Percentiles rank a stretch among this genome's conserved stretches.
phyloP scores from a whole-genome alignment of 2,329 filamentous ascomycete species.

The Plectosphaerella plurivora region DNA sequence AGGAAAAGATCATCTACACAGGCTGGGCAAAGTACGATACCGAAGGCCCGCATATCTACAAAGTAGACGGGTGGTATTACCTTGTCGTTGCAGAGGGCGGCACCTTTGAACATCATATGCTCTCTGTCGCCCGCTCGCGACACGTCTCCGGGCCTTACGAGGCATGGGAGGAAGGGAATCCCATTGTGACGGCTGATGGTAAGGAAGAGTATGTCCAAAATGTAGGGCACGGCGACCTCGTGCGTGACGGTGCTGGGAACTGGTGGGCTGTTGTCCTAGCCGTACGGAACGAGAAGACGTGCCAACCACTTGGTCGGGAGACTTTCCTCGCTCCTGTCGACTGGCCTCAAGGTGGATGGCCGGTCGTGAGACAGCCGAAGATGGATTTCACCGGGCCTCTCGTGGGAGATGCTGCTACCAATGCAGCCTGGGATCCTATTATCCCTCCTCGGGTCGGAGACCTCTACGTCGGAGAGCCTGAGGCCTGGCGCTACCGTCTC shows the following conservation, averaged over 20 bases:
- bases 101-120: slow-evolving; percentile 24
- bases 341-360: slow-evolving; percentile 18
- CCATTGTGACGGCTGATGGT: slow-evolving; percentile 22
- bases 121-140: slow-evolving; percentile 17
- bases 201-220: slow-evolving; percentile 21
- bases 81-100: slow-evolving; percentile 44
- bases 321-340: slow-evolving; percentile 21
- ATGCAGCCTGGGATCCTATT: background rate
- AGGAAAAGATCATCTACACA: slow-evolving; percentile 9
- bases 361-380: slow-evolving; percentile 14
- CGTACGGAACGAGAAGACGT: slow-evolving; percentile 8
- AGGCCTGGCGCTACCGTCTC: slow-evolving; percentile 6
- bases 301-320: slow-evolving; percentile 23
- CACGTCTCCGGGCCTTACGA: slow-evolving; percentile 24
- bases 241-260: slow-evolving; percentile 13
- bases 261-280: slow-evolving; percentile 16
- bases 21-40: slow-evolving; percentile 20
- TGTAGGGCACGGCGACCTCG: slow-evolving; percentile 17
- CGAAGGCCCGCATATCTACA: slow-evolving; percentile 41
- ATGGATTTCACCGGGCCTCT: slow-evolving; percentile 7
- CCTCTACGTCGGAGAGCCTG: slow-evolving; percentile 6
- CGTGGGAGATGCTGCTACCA: background rate
- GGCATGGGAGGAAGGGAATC: slow-evolving; percentile 19
- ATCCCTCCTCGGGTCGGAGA: slow-evolving; percentile 1
- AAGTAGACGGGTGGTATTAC: slow-evolving; percentile 39